These are phyloP conservation scores for Ustilago loliicola DNA, from an alignment of 1,284 basidiomycete species.

Conservation along the genomic window DNA sequence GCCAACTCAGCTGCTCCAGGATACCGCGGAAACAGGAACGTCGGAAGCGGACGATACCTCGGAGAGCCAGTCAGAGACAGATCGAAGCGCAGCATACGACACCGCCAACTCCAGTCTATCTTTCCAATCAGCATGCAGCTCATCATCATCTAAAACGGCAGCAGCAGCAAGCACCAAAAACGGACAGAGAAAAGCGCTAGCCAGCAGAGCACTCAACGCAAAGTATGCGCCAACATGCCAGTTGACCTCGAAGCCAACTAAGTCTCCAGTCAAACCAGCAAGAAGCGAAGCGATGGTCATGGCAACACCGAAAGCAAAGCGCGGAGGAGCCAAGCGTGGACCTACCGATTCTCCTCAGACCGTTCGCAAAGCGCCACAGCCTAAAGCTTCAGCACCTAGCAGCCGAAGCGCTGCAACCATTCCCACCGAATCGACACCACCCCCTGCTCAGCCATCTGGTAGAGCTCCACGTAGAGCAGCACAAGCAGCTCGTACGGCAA, in stretches of 20 bases:
- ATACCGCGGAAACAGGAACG: slow-evolving; percentile 1
- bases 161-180: neutral
- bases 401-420: neutral
- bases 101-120: slow-evolving; percentile 38
- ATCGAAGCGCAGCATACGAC: slow-evolving; percentile 23
- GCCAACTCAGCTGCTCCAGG: slow-evolving; percentile 5
- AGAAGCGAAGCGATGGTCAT: neutral
- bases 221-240: neutral
- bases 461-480: slow-evolving; percentile 43
- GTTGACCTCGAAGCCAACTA: neutral
- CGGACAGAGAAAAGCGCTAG: slow-evolving; percentile 2
- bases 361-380: neutral
- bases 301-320: slow-evolving; percentile 21
- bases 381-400: neutral
- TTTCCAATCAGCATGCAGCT: slow-evolving; percentile 28
- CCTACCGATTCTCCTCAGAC: slow-evolving; percentile 14
- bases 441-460: slow-evolving; percentile 13
- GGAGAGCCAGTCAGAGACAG: slow-evolving; percentile 9
- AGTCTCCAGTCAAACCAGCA: neutral
- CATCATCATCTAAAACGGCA: neutral
- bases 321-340: neutral
- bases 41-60: slow-evolving; percentile 1
- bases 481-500: slow-evolving; percentile 40
- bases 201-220: slow-evolving; percentile 6
- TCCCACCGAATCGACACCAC: slow-evolving; percentile 32